A percentile compares a stretch with the other conserved stretches of the same genome.
Evolutionary conservation across 306 rosid genomes (phyloP).

Genomic region (Trifolium subterraneum): DNA sequence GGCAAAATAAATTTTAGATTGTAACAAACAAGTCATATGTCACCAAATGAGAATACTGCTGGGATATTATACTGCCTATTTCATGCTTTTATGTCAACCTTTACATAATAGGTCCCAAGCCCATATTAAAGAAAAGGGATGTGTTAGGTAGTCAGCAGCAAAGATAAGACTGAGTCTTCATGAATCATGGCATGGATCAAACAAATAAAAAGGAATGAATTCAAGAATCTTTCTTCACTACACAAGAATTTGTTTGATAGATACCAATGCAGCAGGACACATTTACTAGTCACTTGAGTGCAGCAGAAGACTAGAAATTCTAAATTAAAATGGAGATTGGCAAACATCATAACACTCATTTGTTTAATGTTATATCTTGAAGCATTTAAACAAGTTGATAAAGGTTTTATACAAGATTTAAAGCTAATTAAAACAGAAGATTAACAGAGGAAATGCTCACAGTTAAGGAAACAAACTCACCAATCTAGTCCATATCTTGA

Average conservation of each 20-base stretch:
- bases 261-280: constrained; percentile 29
- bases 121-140: background rate
- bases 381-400: constrained; percentile 20
- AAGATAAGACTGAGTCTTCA: constrained; percentile 1
- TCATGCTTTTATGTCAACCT: constrained; percentile 18
- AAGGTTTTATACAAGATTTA: background rate
- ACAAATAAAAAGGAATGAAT: background rate
- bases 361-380: background rate
- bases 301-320: background rate
- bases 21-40: constrained; percentile 10
- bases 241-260: constrained; percentile 3
- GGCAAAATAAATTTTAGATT: background rate
- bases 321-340: background rate
- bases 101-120: constrained; percentile 6
- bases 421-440: constrained; percentile 15
- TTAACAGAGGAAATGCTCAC: constrained; percentile 7
- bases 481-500: constrained; percentile 99
- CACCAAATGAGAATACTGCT: constrained; percentile 4
- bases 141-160: background rate
- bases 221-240: constrained; percentile 10
- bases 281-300: constrained; percentile 10
- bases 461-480: constrained; percentile 55
- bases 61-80: constrained; percentile 28
- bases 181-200: background rate
- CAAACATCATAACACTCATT: constrained; percentile 3